These are phyloP conservation scores for Auriscalpium microsporum DNA, from an alignment of 768 basidiomycete species.

Conservation along the genomic window DNA sequence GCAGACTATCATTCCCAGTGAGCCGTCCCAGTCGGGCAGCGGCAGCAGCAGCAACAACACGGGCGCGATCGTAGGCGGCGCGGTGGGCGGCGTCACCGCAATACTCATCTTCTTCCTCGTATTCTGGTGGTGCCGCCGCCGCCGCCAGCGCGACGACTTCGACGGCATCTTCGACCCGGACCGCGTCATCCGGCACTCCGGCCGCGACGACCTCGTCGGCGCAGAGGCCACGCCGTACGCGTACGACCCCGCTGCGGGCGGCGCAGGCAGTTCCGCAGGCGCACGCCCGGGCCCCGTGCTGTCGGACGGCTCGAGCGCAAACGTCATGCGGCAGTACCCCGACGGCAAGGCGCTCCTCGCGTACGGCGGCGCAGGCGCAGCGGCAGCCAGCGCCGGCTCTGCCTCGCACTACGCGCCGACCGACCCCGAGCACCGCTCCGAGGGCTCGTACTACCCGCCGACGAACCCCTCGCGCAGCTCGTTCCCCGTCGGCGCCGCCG, in stretches of 20 bases:
- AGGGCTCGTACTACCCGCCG: conserved; percentile 12
- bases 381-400: conserved; percentile 1
- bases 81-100: conserved; percentile 17
- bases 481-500: conserved; percentile 1
- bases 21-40: conserved; percentile 2
- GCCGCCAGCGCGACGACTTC: conserved; percentile 31
- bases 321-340: conserved; percentile 21
- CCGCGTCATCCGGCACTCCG: conserved; percentile 26
- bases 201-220: conserved; percentile 11
- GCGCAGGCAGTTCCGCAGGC: too few species aligned
- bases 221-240: conserved; percentile 13
- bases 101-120: conserved; percentile 20
- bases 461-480: not conserved
- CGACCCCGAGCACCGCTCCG: conserved; percentile 3
- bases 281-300: conserved; percentile 7
- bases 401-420: not conserved
- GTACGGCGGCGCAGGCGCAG: conserved; percentile 10
- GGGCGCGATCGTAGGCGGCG: conserved; percentile 24
- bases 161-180: conserved; percentile 45
- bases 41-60: conserved; percentile 2
- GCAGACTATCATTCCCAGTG: conserved; percentile 16
- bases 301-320: not conserved
- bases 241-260: conserved; percentile 18
- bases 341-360: conserved; percentile 17
- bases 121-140: conserved; percentile 23